Evolutionary conservation across 768 basidiomycete species (phyloP).

Genomic region (Gautieria morchelliformis): DNA sequence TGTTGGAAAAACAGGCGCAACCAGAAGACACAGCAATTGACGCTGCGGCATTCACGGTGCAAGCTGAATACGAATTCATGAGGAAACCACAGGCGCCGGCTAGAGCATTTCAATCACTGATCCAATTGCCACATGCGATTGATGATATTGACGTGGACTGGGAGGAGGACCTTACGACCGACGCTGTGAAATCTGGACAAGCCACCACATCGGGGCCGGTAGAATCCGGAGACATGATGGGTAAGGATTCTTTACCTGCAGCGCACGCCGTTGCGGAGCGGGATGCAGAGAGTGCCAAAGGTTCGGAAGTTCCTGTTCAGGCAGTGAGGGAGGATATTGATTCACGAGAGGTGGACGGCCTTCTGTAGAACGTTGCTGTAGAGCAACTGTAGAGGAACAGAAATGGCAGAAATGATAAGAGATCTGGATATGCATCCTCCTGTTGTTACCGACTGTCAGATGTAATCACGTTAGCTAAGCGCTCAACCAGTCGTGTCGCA

Average conservation of each 20-base stretch:
- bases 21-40: not conserved
- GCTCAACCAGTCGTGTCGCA: slow-evolving; percentile 16
- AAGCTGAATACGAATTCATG: slow-evolving; percentile 1
- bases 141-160: not conserved
- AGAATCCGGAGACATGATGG: not conserved
- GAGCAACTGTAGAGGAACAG: no score
- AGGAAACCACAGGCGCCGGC: not conserved
- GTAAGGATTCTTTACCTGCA: no score
- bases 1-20: not conserved
- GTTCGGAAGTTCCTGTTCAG: not conserved
- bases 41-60: not conserved
- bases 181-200: not conserved
- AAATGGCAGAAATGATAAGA: no score
- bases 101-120: not conserved
- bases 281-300: not conserved
- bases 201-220: not conserved
- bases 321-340: not conserved
- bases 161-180: not conserved
- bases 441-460: not conserved
- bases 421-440: no score
- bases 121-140: not conserved
- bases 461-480: slow-evolving; percentile 42
- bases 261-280: not conserved
- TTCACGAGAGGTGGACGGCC: not conserved
- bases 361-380: not conserved